phyloP scores from a whole-genome alignment of 768 basidiomycete genomes.

The Boletellus emodensis region DNA sequence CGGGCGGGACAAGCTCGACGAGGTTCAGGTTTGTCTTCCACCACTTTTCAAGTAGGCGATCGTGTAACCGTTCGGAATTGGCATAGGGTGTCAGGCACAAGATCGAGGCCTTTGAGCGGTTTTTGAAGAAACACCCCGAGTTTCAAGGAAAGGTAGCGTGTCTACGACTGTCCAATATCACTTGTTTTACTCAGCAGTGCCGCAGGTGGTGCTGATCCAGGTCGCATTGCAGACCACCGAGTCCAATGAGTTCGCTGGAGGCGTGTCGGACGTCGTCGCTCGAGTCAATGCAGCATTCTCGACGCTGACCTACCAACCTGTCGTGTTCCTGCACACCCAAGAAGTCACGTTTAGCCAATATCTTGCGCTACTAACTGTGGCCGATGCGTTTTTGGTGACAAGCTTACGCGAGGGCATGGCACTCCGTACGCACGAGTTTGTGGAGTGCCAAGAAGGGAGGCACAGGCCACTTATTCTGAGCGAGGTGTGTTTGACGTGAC shows the following conservation, averaged over 20 bases:
- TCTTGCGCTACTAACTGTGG: constrained; percentile 73
- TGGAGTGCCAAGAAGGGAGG: constrained; percentile 75
- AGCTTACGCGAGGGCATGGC: constrained; percentile 89
- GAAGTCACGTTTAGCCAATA: constrained; percentile 86
- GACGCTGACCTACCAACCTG: constrained; percentile 81
- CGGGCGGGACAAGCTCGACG: constrained; percentile 85
- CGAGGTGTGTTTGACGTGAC: constrained; percentile 46
- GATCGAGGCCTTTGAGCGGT: constrained; percentile 76
- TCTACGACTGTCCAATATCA: background rate
- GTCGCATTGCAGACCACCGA: constrained; percentile 82
- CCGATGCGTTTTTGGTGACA: constrained; percentile 82
- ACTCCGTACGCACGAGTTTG: constrained; percentile 72
- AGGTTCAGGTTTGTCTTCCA: constrained; percentile 47
- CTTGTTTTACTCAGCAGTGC: background rate
- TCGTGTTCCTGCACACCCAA: constrained; percentile 81
- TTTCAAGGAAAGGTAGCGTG: constrained; percentile 64
- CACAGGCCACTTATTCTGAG: constrained; percentile 73
- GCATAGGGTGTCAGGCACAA: constrained; percentile 73
- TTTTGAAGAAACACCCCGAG: constrained; percentile 75
- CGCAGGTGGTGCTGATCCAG: constrained; percentile 76
- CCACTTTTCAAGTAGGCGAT: background rate
- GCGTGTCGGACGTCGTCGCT: constrained; percentile 67
- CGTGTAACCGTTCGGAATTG: background rate
- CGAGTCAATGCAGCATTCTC: constrained; percentile 82
- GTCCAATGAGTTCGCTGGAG: constrained; percentile 68